Evolutionary conservation across 2,329 filamentous ascomycete species (phyloP).

Genomic region (Penicillium sp.): DNA sequence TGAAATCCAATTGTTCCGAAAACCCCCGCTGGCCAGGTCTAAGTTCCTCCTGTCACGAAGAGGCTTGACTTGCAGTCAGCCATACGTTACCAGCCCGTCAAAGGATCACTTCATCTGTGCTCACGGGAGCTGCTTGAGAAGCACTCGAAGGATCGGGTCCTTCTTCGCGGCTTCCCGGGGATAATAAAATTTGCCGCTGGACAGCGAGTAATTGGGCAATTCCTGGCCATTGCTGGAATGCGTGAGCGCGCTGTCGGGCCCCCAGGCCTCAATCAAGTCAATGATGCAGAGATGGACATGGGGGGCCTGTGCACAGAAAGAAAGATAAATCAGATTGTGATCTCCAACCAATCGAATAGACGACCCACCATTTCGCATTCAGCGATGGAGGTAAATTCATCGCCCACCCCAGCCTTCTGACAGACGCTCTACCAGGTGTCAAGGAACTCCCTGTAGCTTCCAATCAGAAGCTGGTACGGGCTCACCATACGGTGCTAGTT

Average conservation of each 20-base stretch:
- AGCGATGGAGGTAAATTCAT: conserved; percentile 25
- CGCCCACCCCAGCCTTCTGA: conserved; percentile 27
- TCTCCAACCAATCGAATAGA: neutral
- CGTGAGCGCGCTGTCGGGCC: conserved; percentile 6
- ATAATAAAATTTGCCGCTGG: conserved; percentile 22
- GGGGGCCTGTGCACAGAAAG: conserved; percentile 22
- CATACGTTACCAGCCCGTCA: neutral
- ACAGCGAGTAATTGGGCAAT: conserved; percentile 26
- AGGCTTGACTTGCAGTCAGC: neutral
- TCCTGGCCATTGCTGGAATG: conserved; percentile 18
- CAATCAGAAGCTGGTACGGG: conserved; percentile 28
- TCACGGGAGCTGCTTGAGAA: conserved; percentile 21
- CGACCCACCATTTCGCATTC: conserved; percentile 34
- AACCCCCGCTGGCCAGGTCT: neutral
- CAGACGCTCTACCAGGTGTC: conserved; percentile 33
- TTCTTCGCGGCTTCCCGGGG: conserved; percentile 24
- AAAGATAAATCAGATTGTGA: neutral
- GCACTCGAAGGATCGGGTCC: conserved; percentile 25
- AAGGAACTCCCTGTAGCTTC: conserved; percentile 18
- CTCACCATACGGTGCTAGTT: conserved; percentile 26
- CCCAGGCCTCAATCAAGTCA: conserved; percentile 35
- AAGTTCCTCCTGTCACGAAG: conserved; percentile 5
- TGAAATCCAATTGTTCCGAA: neutral
- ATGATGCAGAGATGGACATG: conserved; percentile 35
- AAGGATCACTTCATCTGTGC: neutral